phyloP scores from a whole-genome alignment of 163 green algal genomes.

The Chlamydomonas reinhardtii region DNA sequence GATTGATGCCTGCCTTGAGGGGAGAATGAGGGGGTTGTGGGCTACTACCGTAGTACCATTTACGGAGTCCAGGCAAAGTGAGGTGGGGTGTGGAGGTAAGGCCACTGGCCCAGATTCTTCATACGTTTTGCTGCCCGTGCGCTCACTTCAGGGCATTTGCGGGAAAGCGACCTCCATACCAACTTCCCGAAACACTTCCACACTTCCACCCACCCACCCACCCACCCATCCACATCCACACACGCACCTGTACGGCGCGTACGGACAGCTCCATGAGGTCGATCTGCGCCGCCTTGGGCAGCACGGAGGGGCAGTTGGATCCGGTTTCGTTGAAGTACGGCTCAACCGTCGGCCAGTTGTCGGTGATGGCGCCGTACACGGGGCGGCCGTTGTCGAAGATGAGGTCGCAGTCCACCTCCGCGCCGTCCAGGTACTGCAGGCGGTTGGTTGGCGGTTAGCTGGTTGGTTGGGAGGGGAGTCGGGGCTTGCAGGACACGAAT shows the following conservation, averaged over 20 bases:
- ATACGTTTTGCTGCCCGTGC: too few species aligned
- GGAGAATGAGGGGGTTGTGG: neutral
- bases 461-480: too few species aligned
- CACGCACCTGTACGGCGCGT: constrained; percentile 70
- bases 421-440: constrained; percentile 79
- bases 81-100: too few species aligned
- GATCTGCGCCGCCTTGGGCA: constrained; percentile 82
- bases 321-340: constrained; percentile 91
- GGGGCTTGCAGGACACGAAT: too few species aligned
- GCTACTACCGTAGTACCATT: too few species aligned
- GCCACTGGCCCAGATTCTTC: too few species aligned
- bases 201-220: neutral
- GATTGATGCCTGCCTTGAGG: neutral
- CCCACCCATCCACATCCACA: neutral
- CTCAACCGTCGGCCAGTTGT: constrained; percentile 95
- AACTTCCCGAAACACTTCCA: neutral
- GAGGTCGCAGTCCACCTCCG: constrained; percentile 91
- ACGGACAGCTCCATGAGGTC: constrained; percentile 87
- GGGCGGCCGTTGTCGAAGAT: constrained; percentile 80
- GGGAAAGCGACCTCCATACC: too few species aligned
- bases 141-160: too few species aligned
- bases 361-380: constrained; percentile 88
- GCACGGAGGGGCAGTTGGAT: constrained; percentile 90
- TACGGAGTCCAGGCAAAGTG: too few species aligned
- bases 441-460: neutral